Evolutionary conservation across 169 alveolate genomes (phyloP).

Genomic region (Plasmodium sp.): DNA sequence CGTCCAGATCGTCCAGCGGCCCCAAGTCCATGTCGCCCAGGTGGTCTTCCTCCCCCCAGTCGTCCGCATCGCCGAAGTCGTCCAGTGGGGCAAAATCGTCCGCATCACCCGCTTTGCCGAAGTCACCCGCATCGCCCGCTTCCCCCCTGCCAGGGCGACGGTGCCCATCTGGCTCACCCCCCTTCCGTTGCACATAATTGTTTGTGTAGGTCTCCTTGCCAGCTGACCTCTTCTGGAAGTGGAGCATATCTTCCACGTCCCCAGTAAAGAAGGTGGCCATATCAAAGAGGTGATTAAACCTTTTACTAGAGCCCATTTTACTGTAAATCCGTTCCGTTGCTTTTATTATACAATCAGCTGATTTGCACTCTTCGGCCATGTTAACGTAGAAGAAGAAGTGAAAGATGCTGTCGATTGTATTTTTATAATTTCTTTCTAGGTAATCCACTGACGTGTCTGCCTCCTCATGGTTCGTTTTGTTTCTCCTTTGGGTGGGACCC

Average conservation of each 20-base stretch:
- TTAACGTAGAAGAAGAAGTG: slow-evolving; percentile 48
- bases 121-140: no score
- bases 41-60: neutral
- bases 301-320: slow-evolving; percentile 24
- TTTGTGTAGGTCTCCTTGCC: neutral
- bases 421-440: slow-evolving; percentile 57
- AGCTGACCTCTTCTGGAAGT: neutral
- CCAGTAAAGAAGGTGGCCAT: slow-evolving; percentile 9
- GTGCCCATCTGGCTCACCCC: neutral
- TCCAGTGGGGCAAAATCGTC: neutral
- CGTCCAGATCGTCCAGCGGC: neutral
- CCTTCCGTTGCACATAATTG: slow-evolving; percentile 12
- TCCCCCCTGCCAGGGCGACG: neutral
- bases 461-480: neutral
- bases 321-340: slow-evolving; percentile 13
- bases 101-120: no score
- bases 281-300: slow-evolving; percentile 28
- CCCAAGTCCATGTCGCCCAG: neutral
- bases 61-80: neutral
- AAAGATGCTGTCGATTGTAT: slow-evolving; percentile 16
- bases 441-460: slow-evolving; percentile 24
- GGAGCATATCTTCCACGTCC: neutral
- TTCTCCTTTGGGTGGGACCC: neutral
- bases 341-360: neutral
- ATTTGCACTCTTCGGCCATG: neutral